Evolutionary conservation across 768 basidiomycete species (phyloP).

Genomic region (Thelephora ganbajun): DNA sequence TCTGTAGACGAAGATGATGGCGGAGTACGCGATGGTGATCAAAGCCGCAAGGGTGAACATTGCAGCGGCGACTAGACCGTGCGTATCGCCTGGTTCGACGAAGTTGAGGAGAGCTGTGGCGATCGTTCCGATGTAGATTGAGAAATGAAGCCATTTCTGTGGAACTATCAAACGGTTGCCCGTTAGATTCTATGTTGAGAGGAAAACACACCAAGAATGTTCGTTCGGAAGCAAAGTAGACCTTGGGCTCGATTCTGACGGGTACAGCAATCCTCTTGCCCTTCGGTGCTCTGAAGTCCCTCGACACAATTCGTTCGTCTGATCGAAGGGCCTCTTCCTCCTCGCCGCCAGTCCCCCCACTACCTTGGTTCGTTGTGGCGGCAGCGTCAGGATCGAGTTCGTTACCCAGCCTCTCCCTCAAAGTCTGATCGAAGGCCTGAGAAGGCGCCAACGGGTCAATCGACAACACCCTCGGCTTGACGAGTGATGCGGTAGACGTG

Average conservation of each 20-base stretch:
- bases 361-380: neutral
- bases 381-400: constrained; percentile 3
- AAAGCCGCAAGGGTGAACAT: constrained; percentile 88
- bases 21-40: constrained; percentile 77
- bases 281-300: constrained; percentile 63
- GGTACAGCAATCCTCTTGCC: constrained; percentile 90
- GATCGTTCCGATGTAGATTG: constrained; percentile 79
- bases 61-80: constrained; percentile 75
- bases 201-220: constrained; percentile 70
- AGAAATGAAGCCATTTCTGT: constrained; percentile 83
- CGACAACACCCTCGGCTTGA: constrained; percentile 27
- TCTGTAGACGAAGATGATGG: constrained; percentile 67
- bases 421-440: constrained; percentile 69
- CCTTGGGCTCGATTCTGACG: constrained; percentile 95
- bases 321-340: constrained; percentile 22
- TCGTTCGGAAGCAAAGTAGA: constrained; percentile 91
- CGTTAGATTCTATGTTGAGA: no score
- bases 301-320: constrained; percentile 44
- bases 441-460: constrained; percentile 85
- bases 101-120: constrained; percentile 88
- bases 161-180: neutral
- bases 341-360: constrained; percentile 26
- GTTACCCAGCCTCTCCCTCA: constrained; percentile 50
- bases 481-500: constrained; percentile 1
- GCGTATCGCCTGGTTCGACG: constrained; percentile 49